phyloP scores from a whole-genome alignment of 768 basidiomycete species.

The Termitomyces sp. region DNA sequence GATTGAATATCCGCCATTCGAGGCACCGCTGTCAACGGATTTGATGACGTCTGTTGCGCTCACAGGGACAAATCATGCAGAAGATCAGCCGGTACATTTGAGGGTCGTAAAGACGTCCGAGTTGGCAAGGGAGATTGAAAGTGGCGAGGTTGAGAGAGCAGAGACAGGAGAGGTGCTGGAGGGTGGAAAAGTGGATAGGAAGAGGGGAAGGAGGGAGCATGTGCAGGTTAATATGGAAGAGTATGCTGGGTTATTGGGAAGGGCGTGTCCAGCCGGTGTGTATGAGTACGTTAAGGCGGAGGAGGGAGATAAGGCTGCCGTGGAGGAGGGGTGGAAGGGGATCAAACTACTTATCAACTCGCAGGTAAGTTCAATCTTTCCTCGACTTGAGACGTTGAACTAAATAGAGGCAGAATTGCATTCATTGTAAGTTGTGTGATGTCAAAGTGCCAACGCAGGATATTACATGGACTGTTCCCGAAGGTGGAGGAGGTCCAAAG shows the following conservation, averaged over 20 bases:
- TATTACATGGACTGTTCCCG: constrained; percentile 95
- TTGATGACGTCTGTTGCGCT: constrained; percentile 85
- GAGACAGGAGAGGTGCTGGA: constrained; percentile 19
- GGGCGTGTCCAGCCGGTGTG: constrained; percentile 91
- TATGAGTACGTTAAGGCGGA: constrained; percentile 92
- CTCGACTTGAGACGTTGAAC: background rate
- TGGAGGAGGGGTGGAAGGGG: constrained; percentile 61
- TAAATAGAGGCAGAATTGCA: constrained; percentile 59
- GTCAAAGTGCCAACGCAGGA: constrained; percentile 96
- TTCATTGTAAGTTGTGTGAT: constrained; percentile 93
- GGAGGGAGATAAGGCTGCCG: constrained; percentile 20
- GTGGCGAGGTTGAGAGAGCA: constrained; percentile 12
- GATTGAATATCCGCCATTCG: constrained; percentile 81
- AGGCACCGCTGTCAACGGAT: constrained; percentile 90
- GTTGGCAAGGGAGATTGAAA: constrained; percentile 20
- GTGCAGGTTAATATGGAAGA: constrained; percentile 69
- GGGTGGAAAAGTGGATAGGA: constrained; percentile 31
- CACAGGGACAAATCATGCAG: constrained; percentile 95
- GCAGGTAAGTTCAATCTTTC: constrained; percentile 49
- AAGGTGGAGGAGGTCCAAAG: constrained; percentile 95
- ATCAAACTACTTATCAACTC: constrained; percentile 95
- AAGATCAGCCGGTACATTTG: constrained; percentile 91
- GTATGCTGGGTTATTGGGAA: constrained; percentile 84
- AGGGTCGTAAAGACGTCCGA: constrained; percentile 44
- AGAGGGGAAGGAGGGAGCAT: constrained; percentile 49